These are phyloP conservation scores for Yamadazyma kanchanaburiensis DNA, from an alignment of 1,139 yeast species.

Conservation along the genomic window DNA sequence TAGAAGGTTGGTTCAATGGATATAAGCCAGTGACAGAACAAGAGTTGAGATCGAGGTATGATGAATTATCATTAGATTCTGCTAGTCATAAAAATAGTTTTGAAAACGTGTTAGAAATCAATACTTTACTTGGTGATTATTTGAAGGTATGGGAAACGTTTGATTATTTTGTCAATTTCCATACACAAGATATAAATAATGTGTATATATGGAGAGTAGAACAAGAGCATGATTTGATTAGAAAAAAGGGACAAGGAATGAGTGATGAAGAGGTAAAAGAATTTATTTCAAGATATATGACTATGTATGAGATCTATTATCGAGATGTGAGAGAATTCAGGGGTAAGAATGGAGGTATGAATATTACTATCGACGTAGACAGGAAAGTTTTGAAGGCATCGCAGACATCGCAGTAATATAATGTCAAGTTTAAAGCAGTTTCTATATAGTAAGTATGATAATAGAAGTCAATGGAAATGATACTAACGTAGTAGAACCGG, in stretches of 20 bases:
- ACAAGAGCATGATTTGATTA: conserved; percentile 73
- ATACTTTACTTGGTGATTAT: conserved; percentile 49
- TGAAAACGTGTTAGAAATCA: conserved; percentile 40
- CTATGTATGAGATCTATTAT: conserved; percentile 72
- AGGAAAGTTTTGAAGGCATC: conserved; percentile 5
- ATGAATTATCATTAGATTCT: conserved; percentile 16
- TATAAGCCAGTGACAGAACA: conserved; percentile 42
- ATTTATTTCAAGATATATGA: conserved; percentile 85
- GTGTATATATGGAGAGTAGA: conserved; percentile 81
- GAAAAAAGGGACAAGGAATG: conserved; percentile 69
- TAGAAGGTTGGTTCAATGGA: conserved; percentile 97
- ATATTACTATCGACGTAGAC: conserved; percentile 6
- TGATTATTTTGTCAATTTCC: conserved; percentile 56
- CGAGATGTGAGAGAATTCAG: too few relatives aligned
- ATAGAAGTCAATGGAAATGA: conserved; percentile 5
- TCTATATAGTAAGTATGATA: conserved; percentile 34
- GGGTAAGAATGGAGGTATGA: too few relatives aligned
- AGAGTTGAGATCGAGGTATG: conserved; percentile 19
- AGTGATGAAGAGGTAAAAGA: conserved; percentile 58
- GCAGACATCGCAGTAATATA: conserved; percentile 4
- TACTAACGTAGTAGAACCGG: conserved; percentile 48
- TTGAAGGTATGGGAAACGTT: conserved; percentile 54
- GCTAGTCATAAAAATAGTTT: conserved; percentile 20
- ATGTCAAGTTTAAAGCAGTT: conserved; percentile 40
- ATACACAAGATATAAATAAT: conserved; percentile 55